Evolutionary conservation across 2,329 filamentous ascomycete genomes (phyloP).

Genomic region (Microsporum ferrugineum): DNA sequence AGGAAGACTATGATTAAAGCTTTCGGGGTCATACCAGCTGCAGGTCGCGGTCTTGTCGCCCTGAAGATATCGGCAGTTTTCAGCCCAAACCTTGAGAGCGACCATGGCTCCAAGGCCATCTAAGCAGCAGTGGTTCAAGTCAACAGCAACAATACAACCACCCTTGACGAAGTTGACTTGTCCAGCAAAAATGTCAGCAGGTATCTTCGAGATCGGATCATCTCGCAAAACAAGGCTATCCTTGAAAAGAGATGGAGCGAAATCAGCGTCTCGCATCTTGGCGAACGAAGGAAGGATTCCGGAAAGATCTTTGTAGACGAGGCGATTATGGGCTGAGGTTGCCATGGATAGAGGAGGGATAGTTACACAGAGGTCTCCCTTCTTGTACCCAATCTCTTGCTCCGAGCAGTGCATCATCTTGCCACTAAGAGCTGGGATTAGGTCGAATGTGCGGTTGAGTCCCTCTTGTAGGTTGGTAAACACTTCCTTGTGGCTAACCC

Average conservation of each 20-base stretch:
- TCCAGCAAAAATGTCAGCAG: constrained; percentile 2
- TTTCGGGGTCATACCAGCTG: constrained; percentile 3
- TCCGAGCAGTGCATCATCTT: constrained; percentile 1
- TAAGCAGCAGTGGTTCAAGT: constrained; percentile 4
- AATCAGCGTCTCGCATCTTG: background rate
- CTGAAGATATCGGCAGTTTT: constrained; percentile 3
- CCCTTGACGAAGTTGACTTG: constrained; percentile 2
- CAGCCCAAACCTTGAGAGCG: background rate
- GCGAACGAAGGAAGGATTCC: background rate
- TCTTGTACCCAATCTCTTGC: constrained; percentile 1
- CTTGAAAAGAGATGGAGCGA: background rate
- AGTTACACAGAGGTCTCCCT: constrained; percentile 2
- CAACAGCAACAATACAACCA: constrained; percentile 2
- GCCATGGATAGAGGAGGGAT: constrained; percentile 2
- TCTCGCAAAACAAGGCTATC: constrained; percentile 3
- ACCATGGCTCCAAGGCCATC: constrained; percentile 2
- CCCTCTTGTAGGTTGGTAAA: constrained; percentile 2
- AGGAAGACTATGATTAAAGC: constrained; percentile 1
- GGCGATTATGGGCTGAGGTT: background rate
- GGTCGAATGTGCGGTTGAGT: background rate
- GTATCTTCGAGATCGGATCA: constrained; percentile 1
- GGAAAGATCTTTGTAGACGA: constrained; percentile 1
- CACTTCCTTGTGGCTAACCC: background rate
- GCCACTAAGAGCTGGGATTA: background rate
- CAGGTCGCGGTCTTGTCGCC: constrained; percentile 3